Conservation (phyloP, 2,329 filamentous ascomycete genomes). For the Hypomyces perniciosus region DNA sequence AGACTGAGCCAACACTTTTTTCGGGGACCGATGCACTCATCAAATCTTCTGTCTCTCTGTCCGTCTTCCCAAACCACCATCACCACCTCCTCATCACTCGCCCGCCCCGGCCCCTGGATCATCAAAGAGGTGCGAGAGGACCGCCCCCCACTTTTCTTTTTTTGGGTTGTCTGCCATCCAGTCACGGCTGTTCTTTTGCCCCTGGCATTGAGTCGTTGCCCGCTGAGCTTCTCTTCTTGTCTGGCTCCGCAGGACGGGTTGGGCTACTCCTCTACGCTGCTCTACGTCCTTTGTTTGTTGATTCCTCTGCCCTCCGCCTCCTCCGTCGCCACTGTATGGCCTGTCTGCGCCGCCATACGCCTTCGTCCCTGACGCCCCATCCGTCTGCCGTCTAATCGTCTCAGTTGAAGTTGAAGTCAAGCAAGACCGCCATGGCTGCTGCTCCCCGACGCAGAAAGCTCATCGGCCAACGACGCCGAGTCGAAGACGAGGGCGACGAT, state of each 20-base stretch:
- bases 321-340: conserved; percentile 23
- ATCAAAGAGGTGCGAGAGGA: conserved; percentile 12
- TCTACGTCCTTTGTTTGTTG: conserved; percentile 10
- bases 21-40: conserved; percentile 19
- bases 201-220: conserved; percentile 4
- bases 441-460: conserved; percentile 55
- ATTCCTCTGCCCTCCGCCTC: conserved; percentile 5
- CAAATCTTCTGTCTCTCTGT: conserved; percentile 24
- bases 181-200: conserved; percentile 3
- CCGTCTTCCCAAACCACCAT: conserved; percentile 20
- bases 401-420: conserved; percentile 15
- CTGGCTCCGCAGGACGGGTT: conserved; percentile 20
- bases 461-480: conserved; percentile 61
- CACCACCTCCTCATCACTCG: conserved; percentile 20
- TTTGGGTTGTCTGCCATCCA: neutral
- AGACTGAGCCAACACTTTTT: conserved; percentile 11
- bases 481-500: conserved; percentile 66
- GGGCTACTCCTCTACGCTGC: conserved; percentile 7
- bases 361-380: conserved; percentile 25
- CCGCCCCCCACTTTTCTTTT: conserved; percentile 5
- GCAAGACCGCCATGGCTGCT: conserved; percentile 30
- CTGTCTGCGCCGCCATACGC: conserved; percentile 20
- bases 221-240: conserved; percentile 14
- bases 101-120: conserved; percentile 11
- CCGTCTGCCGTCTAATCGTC: conserved; percentile 24